Base-by-base conservation (phyloP, 169 alveolate genomes). In the Plasmodium fragile region DNA sequence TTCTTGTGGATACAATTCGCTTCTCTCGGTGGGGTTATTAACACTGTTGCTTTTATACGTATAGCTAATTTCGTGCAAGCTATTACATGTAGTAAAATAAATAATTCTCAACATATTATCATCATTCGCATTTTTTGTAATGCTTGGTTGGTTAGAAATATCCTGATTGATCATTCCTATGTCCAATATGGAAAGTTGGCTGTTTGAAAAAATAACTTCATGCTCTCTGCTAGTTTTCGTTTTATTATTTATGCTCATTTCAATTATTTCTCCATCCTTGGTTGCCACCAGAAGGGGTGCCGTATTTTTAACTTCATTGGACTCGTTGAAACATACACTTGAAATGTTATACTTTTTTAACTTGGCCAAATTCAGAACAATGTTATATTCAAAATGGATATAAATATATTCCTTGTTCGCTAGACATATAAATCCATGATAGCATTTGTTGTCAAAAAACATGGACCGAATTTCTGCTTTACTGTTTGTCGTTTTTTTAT, bases 341-440 rank as follows among this genome's bases (percentile, higher is more conserved):
- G 82, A 69, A 13, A 91, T 91, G 41, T 91, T 91, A 55, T 81
- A 91, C 30, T 91, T 91, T 79, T 91, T 91, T 81, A 91, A 91
- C 55, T 91, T 65, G 1, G 28, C 39, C 52, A 91, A 28, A 81
- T 91, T 90, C 70, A 34, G 65, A n/a, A 90, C 87, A 16, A 90
- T 81, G 52, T 90, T 90, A 77, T 90, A 41, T 80, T 90, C 94
- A 71, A 90, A 90, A 25, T 90, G 94, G 41, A 90, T 78, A 79
- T 90, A 90, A 25, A 90, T 72, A 90, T 90, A 90, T 69, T 90
- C 94, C 10, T 90, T 90, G 53, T 90, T 90, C 36, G 94, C 94
- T 55, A 90, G 75, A 34, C 94, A 90, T 69, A 90, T 90, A 90
- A 90, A 79, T 41, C 94, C 94, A 90, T 90, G 94, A 53, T 90